These are phyloP conservation scores for Hysterium pulicare DNA, from an alignment of 2,329 filamentous ascomycete genomes.

Conservation along the genomic window DNA sequence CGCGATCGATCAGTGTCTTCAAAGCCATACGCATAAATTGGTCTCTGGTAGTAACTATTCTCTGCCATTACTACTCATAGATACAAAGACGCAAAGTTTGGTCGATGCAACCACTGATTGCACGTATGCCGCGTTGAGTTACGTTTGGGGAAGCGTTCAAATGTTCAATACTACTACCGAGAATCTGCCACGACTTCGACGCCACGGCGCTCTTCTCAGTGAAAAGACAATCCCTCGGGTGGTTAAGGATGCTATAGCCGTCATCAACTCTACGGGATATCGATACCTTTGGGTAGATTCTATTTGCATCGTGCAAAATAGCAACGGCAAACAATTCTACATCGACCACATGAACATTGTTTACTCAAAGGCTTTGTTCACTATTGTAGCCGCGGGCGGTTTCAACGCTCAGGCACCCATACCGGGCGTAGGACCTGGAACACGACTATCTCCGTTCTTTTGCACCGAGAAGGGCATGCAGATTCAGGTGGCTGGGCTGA, in stretches of 20 bases:
- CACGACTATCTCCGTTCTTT: too few relatives aligned
- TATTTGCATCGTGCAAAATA: conserved; percentile 6
- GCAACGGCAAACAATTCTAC: not conserved
- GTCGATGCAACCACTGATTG: not conserved
- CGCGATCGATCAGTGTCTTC: too few relatives aligned
- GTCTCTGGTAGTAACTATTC: too few relatives aligned
- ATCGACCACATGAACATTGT: conserved; percentile 5
- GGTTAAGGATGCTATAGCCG: not conserved
- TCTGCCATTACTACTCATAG: not conserved
- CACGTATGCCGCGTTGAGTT: not conserved
- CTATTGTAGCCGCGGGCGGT: not conserved
- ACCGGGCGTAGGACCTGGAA: not conserved
- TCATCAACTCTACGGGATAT: not conserved
- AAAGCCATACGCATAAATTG: too few relatives aligned
- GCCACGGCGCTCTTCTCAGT: not conserved
- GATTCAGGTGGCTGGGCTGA: not conserved
- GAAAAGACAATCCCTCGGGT: not conserved
- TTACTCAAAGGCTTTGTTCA: conserved; percentile 1
- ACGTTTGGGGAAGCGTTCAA: not conserved
- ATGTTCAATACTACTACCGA: not conserved
- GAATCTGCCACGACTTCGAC: not conserved
- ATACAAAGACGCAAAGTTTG: not conserved
- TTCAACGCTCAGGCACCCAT: not conserved
- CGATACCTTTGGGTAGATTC: conserved; percentile 4
- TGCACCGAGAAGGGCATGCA: too few relatives aligned